These are phyloP conservation scores for Aspergillus bombycis DNA, from an alignment of 2,329 filamentous ascomycete species.

Conservation along the genomic window DNA sequence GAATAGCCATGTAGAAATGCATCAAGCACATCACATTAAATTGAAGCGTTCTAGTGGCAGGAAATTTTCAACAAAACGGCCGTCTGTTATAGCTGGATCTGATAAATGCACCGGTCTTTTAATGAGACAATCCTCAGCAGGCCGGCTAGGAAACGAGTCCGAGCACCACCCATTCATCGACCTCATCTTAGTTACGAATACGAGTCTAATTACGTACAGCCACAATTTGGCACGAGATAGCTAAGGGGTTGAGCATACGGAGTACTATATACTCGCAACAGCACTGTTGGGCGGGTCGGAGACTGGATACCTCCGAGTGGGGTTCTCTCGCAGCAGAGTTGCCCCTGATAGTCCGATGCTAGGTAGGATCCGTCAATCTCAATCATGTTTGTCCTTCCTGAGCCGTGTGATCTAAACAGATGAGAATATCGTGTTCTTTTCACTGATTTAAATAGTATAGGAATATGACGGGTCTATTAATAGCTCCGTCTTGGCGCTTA, in stretches of 20 bases:
- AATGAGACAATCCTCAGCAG: neutral
- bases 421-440: neutral
- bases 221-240: neutral
- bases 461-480: neutral
- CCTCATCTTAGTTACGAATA: neutral
- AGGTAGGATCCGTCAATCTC: neutral
- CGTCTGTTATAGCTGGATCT: too few relatives aligned
- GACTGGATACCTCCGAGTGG: neutral
- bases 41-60: neutral
- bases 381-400: neutral
- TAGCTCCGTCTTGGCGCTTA: neutral
- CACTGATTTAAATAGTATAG: neutral
- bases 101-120: neutral
- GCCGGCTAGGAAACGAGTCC: neutral
- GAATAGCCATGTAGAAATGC: neutral
- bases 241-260: neutral
- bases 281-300: neutral
- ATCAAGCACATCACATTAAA: neutral
- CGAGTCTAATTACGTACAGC: neutral
- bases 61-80: neutral
- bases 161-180: neutral
- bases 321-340: neutral
- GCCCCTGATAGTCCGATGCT: neutral
- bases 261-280: neutral
- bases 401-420: neutral